Base-by-base conservation (phyloP, 495 filamentous ascomycete species). In the Sabuloglossum arenarium region DNA sequence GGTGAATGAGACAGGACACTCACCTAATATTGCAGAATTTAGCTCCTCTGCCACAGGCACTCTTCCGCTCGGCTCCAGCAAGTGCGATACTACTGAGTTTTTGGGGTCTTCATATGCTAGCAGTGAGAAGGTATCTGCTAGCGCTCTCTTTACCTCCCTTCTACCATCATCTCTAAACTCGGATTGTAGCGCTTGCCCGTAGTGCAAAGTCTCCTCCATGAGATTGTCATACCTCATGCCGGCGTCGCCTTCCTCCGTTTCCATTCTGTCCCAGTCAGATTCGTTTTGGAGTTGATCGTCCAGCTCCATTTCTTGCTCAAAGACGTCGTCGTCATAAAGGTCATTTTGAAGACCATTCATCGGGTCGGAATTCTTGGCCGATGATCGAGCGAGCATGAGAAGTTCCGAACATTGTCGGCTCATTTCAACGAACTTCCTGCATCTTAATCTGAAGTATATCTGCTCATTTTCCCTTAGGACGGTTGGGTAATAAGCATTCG, bases 361-460 rank as follows among this genome's bases (percentile, higher is more conserved):
- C 31, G 61, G 55, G 12, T 59, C 61, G 14, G 57, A 24, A 9
- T 42, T 59, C 54, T 65, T 66, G 56, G 27, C 68, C 60, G 53
- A 70, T 62, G 21, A 46, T 62, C 58, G 37, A 0, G 30, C 28
- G 1, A 68, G 61, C 16, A 68, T 62, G 27, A 59, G 60, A 10
- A 84, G 69, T 59, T 95, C 87, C 14, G 79, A 82, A 57, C 78
- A 82, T 56, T 75, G 79, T 25, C 88, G 81, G 60, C 95, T 90
- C 86, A 98, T 94, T 68, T 98, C 91, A 51, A 97, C 79, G 63
- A 96, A 94, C 67, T 90, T 94, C 59, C 87, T 78, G 63, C 91
- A 94, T 57, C 82, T 79, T 50, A 99, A 72, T 56, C 86, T 82
- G 69, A 97, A 99, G 66, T 88, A 84, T 28, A 96, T 88, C 42